Conservation (phyloP, 495 filamentous ascomycete species). For the Friedmanniomyces simplex region DNA sequence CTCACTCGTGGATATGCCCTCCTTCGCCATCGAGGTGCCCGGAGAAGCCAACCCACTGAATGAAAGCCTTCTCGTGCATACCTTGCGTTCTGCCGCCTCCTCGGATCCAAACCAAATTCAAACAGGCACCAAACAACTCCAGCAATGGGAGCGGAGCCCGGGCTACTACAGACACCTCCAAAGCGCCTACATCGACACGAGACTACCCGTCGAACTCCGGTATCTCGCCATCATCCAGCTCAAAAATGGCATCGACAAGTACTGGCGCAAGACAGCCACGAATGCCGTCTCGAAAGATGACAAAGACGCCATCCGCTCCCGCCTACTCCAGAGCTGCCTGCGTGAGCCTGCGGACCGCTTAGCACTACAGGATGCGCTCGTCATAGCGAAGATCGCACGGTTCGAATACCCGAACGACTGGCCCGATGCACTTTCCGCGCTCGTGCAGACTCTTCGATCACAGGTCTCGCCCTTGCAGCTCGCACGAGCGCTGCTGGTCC, state of each 20-base stretch:
- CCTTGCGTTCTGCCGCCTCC: slow-evolving; percentile 62
- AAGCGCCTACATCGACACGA: slow-evolving; percentile 62
- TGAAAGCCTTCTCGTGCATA: slow-evolving; percentile 58
- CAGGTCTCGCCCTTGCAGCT: slow-evolving; percentile 46
- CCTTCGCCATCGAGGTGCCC: slow-evolving; percentile 39
- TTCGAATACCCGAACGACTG: slow-evolving; percentile 84
- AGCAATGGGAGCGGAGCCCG: slow-evolving; percentile 67
- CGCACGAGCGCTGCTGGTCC: slow-evolving; percentile 59
- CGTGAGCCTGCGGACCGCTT: slow-evolving; percentile 62
- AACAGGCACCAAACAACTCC: slow-evolving; percentile 70
- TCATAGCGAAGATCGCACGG: slow-evolving; percentile 75
- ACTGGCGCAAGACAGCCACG: slow-evolving; percentile 68
- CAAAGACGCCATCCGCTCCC: slow-evolving; percentile 61
- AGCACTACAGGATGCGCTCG: slow-evolving; percentile 75
- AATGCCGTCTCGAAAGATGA: slow-evolving; percentile 64
- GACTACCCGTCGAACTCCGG: slow-evolving; percentile 61
- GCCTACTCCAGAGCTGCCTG: slow-evolving; percentile 60
- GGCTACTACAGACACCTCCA: slow-evolving; percentile 75
- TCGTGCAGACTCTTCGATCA: slow-evolving; percentile 52
- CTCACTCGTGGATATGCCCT: slow-evolving; percentile 11
- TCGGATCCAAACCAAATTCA: slow-evolving; percentile 63
- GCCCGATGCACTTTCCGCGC: slow-evolving; percentile 41
- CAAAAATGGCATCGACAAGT: slow-evolving; percentile 91
- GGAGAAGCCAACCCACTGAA: slow-evolving; percentile 54
- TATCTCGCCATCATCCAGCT: slow-evolving; percentile 88